Percentiles rank a stretch among this genome's conserved stretches.
Conservation (phyloP, 176 grass and related monocot species). For the Elaeis guineensis region DNA sequence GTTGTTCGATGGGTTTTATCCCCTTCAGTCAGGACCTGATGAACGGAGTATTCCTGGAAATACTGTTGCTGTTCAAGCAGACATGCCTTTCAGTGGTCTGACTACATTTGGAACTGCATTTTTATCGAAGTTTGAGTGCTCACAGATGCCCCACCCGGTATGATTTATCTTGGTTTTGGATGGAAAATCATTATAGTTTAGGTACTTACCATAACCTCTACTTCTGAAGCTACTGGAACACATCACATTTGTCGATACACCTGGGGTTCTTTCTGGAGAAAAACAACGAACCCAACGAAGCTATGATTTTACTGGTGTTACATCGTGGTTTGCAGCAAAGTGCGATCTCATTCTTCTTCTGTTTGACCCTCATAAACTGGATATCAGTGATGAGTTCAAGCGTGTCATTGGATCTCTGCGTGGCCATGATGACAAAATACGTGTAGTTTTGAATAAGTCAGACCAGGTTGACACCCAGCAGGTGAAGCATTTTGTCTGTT, state of each 20-base stretch:
- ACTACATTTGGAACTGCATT: slow-evolving; percentile 90
- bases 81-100: slow-evolving; percentile 93
- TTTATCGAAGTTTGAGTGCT: slow-evolving; percentile 99
- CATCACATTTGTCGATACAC: slow-evolving; percentile 92
- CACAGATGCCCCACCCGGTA: slow-evolving; percentile 98
- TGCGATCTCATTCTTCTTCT: slow-evolving; percentile 92
- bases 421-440: slow-evolving; percentile 93
- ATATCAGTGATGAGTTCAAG: slow-evolving; percentile 92
- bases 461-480: slow-evolving; percentile 94
- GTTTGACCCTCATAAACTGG: slow-evolving; percentile 91
- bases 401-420: slow-evolving; percentile 72
- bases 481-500: slow-evolving; percentile 26
- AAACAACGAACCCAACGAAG: slow-evolving; percentile 81
- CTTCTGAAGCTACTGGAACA: slow-evolving; percentile 77
- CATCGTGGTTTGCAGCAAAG: slow-evolving; percentile 90
- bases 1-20: slow-evolving; percentile 1
- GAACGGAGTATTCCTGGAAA: slow-evolving; percentile 92
- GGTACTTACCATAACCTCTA: slow-evolving; percentile 27
- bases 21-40: slow-evolving; percentile 78
- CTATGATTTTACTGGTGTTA: slow-evolving; percentile 83
- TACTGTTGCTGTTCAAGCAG: slow-evolving; percentile 94
- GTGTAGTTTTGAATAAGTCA: slow-evolving; percentile 88
- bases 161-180: slow-evolving; percentile 21
- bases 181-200: slow-evolving; percentile 13
- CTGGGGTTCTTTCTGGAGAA: slow-evolving; percentile 91